Percentiles rank a stretch among this genome's conserved stretches.
Evolutionary conservation across 2,329 filamentous ascomycete genomes (phyloP).

Genomic region (Tolypocladium tundrense): DNA sequence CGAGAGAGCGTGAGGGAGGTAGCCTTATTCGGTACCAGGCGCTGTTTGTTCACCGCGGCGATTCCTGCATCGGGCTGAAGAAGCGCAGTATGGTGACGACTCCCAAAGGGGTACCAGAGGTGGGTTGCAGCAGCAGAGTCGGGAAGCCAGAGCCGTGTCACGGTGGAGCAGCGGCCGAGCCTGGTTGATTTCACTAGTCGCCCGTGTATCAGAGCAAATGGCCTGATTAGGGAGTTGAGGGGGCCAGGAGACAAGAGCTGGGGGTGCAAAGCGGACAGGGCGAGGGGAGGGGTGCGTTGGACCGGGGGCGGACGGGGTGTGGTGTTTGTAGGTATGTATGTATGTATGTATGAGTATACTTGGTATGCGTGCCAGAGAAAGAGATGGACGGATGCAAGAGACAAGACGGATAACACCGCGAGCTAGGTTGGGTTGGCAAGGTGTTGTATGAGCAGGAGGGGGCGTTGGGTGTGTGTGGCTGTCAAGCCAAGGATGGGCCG

Average conservation of each 20-base stretch:
- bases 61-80: conserved; percentile 6
- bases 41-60: conserved; percentile 5
- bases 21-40: conserved; percentile 7
- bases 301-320: not conserved
- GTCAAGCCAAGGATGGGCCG: not conserved
- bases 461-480: not conserved
- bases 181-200: conserved; percentile 7
- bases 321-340: not conserved
- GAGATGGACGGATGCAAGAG: not conserved
- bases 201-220: conserved; percentile 9
- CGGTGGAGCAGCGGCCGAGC: conserved; percentile 9
- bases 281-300: not conserved
- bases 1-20: conserved; percentile 1
- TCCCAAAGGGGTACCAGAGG: conserved; percentile 2
- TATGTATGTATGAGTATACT: not conserved
- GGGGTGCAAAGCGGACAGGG: not conserved
- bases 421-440: not conserved
- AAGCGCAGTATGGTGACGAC: conserved; percentile 2
- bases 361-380: not conserved
- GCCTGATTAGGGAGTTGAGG: conserved; percentile 12
- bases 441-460: not conserved
- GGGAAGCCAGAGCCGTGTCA: conserved; percentile 9
- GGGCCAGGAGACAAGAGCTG: conserved; percentile 1
- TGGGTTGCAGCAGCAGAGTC: conserved; percentile 1
- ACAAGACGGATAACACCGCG: not conserved